Percentiles rank a stretch among this genome's conserved stretches.
Evolutionary conservation across 306 rosid genomes (phyloP).

Genomic region (Ormosia emarginata): DNA sequence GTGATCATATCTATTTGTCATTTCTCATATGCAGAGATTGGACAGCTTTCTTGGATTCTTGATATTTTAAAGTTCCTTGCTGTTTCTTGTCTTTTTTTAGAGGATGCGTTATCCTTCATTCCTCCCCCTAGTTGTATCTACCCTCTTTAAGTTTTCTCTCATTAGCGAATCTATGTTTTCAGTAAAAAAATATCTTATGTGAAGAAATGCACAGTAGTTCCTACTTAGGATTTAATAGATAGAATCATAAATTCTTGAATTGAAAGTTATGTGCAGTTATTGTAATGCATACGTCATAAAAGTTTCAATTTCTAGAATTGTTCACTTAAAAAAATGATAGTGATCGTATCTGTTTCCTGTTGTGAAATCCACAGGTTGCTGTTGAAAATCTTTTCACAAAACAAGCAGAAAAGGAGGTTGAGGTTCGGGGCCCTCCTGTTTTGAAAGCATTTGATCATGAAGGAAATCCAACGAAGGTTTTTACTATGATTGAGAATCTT

Average conservation of each 20-base stretch:
- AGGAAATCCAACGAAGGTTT: constrained; percentile 90
- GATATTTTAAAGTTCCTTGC: background rate
- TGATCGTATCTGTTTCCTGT: background rate
- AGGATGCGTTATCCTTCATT: background rate
- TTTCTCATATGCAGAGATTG: background rate
- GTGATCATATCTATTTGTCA: background rate
- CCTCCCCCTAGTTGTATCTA: background rate
- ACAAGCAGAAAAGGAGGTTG: constrained; percentile 74
- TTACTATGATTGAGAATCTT: constrained; percentile 11
- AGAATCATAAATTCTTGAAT: background rate
- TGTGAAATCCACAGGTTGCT: constrained; percentile 47
- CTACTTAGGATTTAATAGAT: background rate
- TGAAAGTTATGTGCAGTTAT: background rate
- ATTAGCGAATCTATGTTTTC: background rate
- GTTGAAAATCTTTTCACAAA: constrained; percentile 66
- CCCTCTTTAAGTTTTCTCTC: background rate
- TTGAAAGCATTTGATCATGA: constrained; percentile 81
- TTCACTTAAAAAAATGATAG: background rate
- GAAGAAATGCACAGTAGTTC: background rate
- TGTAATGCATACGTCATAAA: background rate
- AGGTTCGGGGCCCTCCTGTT: constrained; percentile 96
- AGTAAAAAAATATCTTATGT: background rate
- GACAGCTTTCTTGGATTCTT: background rate
- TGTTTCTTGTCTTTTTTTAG: background rate
- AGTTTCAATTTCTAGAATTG: background rate